Conservation (phyloP, 495 filamentous ascomycete species). For the Talaromyces proteolyticus region DNA sequence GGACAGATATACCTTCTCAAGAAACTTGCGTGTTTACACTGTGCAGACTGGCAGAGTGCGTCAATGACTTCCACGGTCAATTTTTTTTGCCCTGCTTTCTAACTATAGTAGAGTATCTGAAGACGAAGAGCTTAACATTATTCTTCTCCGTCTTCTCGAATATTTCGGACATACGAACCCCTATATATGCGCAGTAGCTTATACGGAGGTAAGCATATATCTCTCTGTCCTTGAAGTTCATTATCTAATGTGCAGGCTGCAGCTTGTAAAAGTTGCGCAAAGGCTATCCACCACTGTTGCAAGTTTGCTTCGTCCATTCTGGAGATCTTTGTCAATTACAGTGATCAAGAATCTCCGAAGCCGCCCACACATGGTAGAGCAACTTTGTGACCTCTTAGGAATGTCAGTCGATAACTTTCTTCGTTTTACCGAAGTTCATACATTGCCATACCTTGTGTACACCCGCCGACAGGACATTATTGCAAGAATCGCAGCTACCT, state of each 20-base stretch:
- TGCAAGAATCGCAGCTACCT: conserved; percentile 69
- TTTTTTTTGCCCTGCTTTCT: neutral
- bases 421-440: conserved; percentile 69
- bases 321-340: conserved; percentile 71
- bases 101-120: conserved; percentile 41
- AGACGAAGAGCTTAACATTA: conserved; percentile 79
- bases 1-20: conserved; percentile 54
- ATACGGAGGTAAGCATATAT: conserved; percentile 58
- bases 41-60: conserved; percentile 68
- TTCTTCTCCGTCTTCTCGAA: conserved; percentile 73
- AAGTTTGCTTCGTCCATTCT: conserved; percentile 76
- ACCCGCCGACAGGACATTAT: conserved; percentile 72
- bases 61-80: neutral
- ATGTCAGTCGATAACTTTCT: conserved; percentile 69
- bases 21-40: conserved; percentile 84
- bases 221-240: conserved; percentile 4
- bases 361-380: conserved; percentile 74
- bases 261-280: conserved; percentile 61
- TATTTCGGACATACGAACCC: conserved; percentile 81
- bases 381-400: conserved; percentile 71
- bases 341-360: conserved; percentile 75
- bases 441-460: conserved; percentile 80
- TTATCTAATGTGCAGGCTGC: conserved; percentile 8
- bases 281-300: conserved; percentile 50
- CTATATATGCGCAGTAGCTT: conserved; percentile 71